Evolutionary conservation across 257 asterid species (phyloP), one percentile per base, ranked within the genome.

Genomic region (Rehmannia glutinosa): DNA sequence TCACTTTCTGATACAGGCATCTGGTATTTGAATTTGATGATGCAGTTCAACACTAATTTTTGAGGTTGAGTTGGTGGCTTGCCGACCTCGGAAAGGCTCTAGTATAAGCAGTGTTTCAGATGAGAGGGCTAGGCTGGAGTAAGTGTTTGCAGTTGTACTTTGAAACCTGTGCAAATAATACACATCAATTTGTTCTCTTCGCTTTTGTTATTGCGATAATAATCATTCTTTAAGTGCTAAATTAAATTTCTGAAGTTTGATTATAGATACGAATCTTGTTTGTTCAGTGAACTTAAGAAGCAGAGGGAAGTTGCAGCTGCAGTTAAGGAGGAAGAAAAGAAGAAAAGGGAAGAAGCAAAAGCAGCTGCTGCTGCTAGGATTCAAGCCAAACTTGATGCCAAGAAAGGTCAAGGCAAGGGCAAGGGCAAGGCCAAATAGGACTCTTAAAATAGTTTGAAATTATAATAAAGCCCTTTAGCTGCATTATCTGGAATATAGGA

Each of bases 281-380:
- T 47, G 21, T 74, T 11, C 70, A 94, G 99, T 61, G 97, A 91
- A 77, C 86, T 94, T 19, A 94, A 91, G 82, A 91, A 91, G 75
- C 99, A 88, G 78, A 82, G 99, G 77, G 99, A 94, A 77, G 25
- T 75, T 30, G 95, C 84, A 0, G 95, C 99, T 50, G 81, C 96
- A 3, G 67, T 60, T 3, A 94, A 94, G 70, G 97, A 91, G 81
- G 99, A 88, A 73, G 99, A 94, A 73, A 94, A 88, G 81, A 94
- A 91, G 92, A 94, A 91, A 81, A 77, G 99, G 62, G 99, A 94
- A 82, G 99, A 91, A 75, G 99, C 99, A 1, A 91, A 94, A 82
- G 97, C 97, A 0, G 97, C 97, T 0, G 99, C 99, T 4, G 91
- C 99, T 19, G 99, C 99, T 28, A 83, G 97, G 58, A 82, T 94